phyloP scores from a whole-genome alignment of 1,284 basidiomycete species.

The Cryptococcus neoformans region DNA sequence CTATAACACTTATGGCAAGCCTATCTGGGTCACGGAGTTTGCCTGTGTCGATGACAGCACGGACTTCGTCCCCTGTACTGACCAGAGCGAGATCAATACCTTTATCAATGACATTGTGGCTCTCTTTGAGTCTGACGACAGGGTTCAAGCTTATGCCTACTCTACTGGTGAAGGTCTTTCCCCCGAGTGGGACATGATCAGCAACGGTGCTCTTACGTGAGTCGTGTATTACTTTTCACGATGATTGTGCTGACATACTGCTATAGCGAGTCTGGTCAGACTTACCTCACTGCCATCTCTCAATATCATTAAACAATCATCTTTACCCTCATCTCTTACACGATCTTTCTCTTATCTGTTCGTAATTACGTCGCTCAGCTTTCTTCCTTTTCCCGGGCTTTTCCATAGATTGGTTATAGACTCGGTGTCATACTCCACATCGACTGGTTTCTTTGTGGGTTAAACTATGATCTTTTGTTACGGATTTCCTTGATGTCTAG shows the following conservation, averaged over 20 bases:
- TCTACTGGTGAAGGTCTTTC: slow-evolving; percentile 33
- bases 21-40: slow-evolving; percentile 49
- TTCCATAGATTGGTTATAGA: not conserved
- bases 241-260: not conserved
- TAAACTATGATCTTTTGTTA: too few relatives aligned
- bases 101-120: slow-evolving; percentile 47
- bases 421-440: not conserved
- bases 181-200: slow-evolving; percentile 37
- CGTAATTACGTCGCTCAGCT: not conserved
- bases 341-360: not conserved
- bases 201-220: slow-evolving; percentile 35
- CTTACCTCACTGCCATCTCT: slow-evolving; percentile 44
- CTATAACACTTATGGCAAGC: slow-evolving; percentile 44
- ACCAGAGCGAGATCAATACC: slow-evolving; percentile 39
- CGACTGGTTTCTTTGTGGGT: too few relatives aligned
- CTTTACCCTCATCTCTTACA: not conserved
- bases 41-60: slow-evolving; percentile 46
- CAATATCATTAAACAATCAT: slow-evolving; percentile 32
- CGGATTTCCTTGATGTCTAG: too few relatives aligned
- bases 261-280: slow-evolving; percentile 35
- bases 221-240: slow-evolving; percentile 1
- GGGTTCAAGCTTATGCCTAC: slow-evolving; percentile 43
- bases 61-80: slow-evolving; percentile 39
- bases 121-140: slow-evolving; percentile 40
- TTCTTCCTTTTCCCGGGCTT: not conserved